Conservation (phyloP, 2,329 filamentous ascomycete genomes). For the Fusarium ramigenum region DNA sequence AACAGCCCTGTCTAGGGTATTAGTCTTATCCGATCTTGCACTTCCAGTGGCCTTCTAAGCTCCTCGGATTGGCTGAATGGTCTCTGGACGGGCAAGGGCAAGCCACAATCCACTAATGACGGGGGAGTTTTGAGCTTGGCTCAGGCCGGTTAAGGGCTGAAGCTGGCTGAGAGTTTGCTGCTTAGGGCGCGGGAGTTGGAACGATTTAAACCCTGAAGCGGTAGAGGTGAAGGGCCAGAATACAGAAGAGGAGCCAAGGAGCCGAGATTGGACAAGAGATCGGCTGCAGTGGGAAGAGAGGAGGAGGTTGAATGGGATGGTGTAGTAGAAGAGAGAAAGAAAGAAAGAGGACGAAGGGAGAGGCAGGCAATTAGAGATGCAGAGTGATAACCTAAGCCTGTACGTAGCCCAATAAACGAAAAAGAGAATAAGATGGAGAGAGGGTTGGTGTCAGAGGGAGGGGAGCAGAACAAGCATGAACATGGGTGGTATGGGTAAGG, state of each 20-base stretch:
- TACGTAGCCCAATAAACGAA: constrained; percentile 24
- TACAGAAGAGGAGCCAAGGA: constrained; percentile 16
- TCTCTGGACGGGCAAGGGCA: constrained; percentile 5
- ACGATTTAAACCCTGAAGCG: constrained; percentile 20
- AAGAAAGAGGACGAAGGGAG: constrained; percentile 4
- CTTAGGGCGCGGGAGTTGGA: constrained; percentile 28
- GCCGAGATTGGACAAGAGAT: constrained; percentile 20
- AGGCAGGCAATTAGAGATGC: constrained; percentile 2
- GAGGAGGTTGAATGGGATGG: not conserved
- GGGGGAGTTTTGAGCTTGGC: constrained; percentile 17
- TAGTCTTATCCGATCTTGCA: constrained; percentile 27
- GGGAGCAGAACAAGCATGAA: constrained; percentile 16
- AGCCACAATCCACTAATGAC: constrained; percentile 30
- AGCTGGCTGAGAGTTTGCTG: constrained; percentile 27
- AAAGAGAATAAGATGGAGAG: constrained; percentile 17
- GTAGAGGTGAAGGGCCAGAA: not conserved
- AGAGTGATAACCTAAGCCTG: constrained; percentile 4
- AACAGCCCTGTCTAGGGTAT: constrained; percentile 27
- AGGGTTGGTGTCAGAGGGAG: constrained; percentile 8
- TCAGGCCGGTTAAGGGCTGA: constrained; percentile 1
- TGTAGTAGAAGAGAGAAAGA: not conserved
- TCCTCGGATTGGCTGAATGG: constrained; percentile 2
- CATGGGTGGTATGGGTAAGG: not conserved
- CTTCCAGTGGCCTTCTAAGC: constrained; percentile 13
- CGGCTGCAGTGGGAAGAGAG: not conserved